A percentile compares a stretch with the other conserved stretches of the same genome.
These are phyloP conservation scores for Tolypocladium pustulatum DNA, from an alignment of 2,329 filamentous ascomycete species.

Conservation along the genomic window DNA sequence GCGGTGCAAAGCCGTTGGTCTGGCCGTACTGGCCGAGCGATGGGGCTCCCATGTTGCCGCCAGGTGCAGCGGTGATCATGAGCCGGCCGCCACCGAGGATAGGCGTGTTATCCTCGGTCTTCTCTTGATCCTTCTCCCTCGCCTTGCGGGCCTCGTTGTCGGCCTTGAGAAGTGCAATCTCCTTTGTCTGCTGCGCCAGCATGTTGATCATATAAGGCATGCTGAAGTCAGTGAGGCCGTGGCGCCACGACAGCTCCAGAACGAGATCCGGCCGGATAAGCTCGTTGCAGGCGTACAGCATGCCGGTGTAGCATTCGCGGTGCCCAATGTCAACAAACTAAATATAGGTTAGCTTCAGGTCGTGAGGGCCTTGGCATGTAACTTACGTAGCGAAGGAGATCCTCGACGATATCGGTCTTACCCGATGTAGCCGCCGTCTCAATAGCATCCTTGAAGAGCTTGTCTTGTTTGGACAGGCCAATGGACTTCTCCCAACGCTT, in stretches of 20 bases:
- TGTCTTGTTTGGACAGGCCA: constrained; percentile 94
- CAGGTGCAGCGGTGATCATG: constrained; percentile 90
- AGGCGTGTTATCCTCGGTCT: constrained; percentile 85
- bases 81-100: constrained; percentile 82
- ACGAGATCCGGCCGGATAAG: constrained; percentile 88
- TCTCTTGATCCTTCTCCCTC: constrained; percentile 60
- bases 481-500: constrained; percentile 99
- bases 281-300: constrained; percentile 98
- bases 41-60: constrained; percentile 36
- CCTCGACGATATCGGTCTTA: constrained; percentile 89
- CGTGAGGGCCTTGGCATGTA: background rate
- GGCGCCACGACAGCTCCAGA: constrained; percentile 93
- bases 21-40: constrained; percentile 62
- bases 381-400: constrained; percentile 93
- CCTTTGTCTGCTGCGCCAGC: constrained; percentile 78
- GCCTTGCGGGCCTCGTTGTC: constrained; percentile 93
- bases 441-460: constrained; percentile 98
- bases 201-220: constrained; percentile 99
- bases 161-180: constrained; percentile 75
- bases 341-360: background rate
- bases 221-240: constrained; percentile 89
- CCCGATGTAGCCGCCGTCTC: constrained; percentile 89
- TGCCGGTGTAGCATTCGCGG: constrained; percentile 98
- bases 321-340: constrained; percentile 99
- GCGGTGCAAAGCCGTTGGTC: constrained; percentile 79